Conservation (phyloP, 83 land plant genomes). For the Picea engelmannii region DNA sequence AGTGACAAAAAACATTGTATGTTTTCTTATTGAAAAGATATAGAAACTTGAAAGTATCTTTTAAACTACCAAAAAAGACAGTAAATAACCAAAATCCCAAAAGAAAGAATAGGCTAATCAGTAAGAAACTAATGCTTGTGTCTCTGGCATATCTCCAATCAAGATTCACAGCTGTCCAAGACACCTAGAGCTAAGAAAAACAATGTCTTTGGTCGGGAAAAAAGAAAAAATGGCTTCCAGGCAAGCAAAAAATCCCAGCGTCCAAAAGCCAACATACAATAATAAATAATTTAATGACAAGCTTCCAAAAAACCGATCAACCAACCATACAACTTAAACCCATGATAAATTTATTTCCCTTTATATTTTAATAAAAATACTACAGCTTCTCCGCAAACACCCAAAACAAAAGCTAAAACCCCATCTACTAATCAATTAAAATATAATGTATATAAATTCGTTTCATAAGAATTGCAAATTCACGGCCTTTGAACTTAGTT, state of each 20-base stretch:
- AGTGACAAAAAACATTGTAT: too few species aligned
- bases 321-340: too few species aligned
- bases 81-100: not conserved
- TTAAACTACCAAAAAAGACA: not conserved
- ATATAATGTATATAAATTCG: not conserved
- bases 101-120: too few species aligned
- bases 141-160: too few species aligned
- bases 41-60: too few species aligned
- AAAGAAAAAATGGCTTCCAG: not conserved
- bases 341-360: not conserved
- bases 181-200: not conserved
- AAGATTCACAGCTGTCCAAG: too few species aligned
- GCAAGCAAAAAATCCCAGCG: not conserved
- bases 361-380: not conserved
- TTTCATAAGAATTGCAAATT: not conserved
- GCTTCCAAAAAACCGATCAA: constrained; percentile 8
- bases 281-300: not conserved
- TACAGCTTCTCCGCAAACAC: not conserved
- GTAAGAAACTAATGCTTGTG: too few species aligned
- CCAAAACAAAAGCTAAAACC: not conserved
- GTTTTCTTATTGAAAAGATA: too few species aligned
- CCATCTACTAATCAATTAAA: constrained; percentile 2
- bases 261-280: not conserved
- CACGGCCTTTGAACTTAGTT: not conserved
- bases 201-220: not conserved